Base-by-base conservation (phyloP, 2,329 filamentous ascomycete genomes). In the Zymoseptoria crescenta region DNA sequence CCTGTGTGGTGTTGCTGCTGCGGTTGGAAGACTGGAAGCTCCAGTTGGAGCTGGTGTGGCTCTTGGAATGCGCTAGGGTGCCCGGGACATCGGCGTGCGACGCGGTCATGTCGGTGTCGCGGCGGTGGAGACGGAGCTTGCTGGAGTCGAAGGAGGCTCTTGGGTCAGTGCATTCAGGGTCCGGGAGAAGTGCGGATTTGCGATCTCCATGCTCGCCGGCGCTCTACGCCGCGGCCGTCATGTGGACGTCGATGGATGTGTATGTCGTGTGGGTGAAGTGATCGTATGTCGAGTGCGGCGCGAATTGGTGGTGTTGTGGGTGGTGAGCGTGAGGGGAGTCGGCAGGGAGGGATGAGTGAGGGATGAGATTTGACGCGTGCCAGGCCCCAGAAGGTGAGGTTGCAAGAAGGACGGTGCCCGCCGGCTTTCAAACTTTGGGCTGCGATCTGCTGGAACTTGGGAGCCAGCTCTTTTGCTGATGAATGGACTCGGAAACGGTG, bases 1-100 rank as follows among this genome's bases (percentile, higher is more conserved):
- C 75, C 62, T 75, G 73, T 65, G 78, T 79, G 66, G 75, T 75
- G 67, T 78, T 75, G 65, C 77, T 79, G 68, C 76, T 74, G 66
- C 78, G 74, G 56, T 69, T 71, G 64, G 73, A 77, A 54, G 76
- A 79, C 67, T 75, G 77, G 64, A 74, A 75, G 67, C 74, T 78
- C 73, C 77, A 75, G 65, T 76, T 74, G 52, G 70, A 72, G 69
- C 74, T 75, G 65, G 77, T 75, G 70, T 74, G 77, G 70, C 70
- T 75, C 70, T 78, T 75, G 54, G 68, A 72, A 41, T 72, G 71
- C 66, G 75, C 73, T 66, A 78, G 72, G 65, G 74, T 69, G 55
- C 59, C 65, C 55, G 66, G 65, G 57, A 57, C 60, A 56, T 52
- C 55, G 61, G 60, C 56, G 50, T 58, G 53, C 28, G 55, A 51